phyloP scores from a whole-genome alignment of 345 rosid species.

The Aegle marmelos region DNA sequence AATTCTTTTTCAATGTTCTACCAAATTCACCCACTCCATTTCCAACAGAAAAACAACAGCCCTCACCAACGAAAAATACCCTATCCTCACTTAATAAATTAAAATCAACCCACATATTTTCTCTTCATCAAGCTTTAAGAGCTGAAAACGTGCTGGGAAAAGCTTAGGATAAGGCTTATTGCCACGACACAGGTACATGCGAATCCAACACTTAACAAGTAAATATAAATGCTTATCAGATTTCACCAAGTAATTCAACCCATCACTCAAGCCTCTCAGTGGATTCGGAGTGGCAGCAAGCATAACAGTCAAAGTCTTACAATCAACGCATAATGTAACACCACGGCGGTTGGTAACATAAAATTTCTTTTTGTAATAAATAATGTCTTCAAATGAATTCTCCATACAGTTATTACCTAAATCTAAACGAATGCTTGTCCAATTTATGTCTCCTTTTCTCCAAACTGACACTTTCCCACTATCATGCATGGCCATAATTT shows the following conservation, averaged over 20 bases:
- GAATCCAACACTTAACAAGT: no score
- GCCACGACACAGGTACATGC: no score
- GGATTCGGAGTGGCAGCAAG: neutral
- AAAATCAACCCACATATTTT: slow-evolving; percentile 20
- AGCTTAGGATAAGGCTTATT: no score
- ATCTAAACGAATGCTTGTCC: no score
- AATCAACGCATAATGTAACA: neutral
- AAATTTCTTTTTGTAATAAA: neutral
- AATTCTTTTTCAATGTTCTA: slow-evolving; percentile 12
- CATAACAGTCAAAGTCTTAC: neutral
- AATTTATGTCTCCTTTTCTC: neutral
- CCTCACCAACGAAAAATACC: slow-evolving; percentile 18
- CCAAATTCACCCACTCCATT: neutral
- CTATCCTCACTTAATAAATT: slow-evolving; percentile 5
- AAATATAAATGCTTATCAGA: no score
- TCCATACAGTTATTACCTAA: no score
- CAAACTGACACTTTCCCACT: neutral
- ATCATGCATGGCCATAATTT: neutral
- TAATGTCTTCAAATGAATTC: neutral
- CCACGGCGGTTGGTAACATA: neutral
- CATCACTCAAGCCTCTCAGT: neutral
- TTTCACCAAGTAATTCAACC: neutral
- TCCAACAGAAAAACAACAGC: slow-evolving; percentile 12
- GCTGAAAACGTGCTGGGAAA: slow-evolving; percentile 13
- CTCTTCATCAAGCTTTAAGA: slow-evolving; percentile 27